A percentile compares a stretch with the other conserved stretches of the same genome.
Evolutionary conservation across 225 moss, liverwort and hornwort genomes (phyloP).

Genomic region (Sphagnum tenellum): DNA sequence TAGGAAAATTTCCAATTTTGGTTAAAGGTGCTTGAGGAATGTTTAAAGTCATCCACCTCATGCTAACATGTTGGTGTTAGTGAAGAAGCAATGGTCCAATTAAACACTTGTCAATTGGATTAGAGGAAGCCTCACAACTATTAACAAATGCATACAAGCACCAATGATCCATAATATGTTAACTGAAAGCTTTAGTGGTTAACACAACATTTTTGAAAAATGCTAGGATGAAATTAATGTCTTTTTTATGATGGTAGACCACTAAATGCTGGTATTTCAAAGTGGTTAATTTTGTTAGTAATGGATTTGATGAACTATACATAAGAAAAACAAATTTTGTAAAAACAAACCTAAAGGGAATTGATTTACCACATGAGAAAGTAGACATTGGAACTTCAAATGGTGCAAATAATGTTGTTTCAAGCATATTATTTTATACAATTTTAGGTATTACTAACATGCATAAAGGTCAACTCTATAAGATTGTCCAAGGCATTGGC

Average conservation of each 20-base stretch:
- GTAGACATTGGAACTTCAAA: slow-evolving; percentile 5
- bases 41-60: background rate
- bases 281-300: slow-evolving; percentile 2
- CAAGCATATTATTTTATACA: slow-evolving; percentile 18
- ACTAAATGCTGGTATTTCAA: slow-evolving; percentile 3
- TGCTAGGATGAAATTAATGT: slow-evolving; percentile 10
- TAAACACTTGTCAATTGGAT: slow-evolving; percentile 2
- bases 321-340: background rate
- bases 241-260: slow-evolving; percentile 12
- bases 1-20: slow-evolving; percentile 17
- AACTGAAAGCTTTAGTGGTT: slow-evolving; percentile 4
- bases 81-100: no score
- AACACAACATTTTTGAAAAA: slow-evolving; percentile 10
- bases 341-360: background rate
- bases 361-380: slow-evolving; percentile 14
- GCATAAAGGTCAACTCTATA: no score
- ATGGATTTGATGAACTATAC: slow-evolving; percentile 12
- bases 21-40: slow-evolving; percentile 17
- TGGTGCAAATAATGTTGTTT: slow-evolving; percentile 11
- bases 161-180: slow-evolving; percentile 6
- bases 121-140: slow-evolving; percentile 6
- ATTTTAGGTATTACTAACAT: background rate
- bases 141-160: slow-evolving; percentile 12
- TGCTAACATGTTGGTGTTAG: no score
- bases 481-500: no score